Evolutionary conservation across 495 filamentous ascomycete genomes (phyloP).

Genomic region (Cairneyella variabilis): DNA sequence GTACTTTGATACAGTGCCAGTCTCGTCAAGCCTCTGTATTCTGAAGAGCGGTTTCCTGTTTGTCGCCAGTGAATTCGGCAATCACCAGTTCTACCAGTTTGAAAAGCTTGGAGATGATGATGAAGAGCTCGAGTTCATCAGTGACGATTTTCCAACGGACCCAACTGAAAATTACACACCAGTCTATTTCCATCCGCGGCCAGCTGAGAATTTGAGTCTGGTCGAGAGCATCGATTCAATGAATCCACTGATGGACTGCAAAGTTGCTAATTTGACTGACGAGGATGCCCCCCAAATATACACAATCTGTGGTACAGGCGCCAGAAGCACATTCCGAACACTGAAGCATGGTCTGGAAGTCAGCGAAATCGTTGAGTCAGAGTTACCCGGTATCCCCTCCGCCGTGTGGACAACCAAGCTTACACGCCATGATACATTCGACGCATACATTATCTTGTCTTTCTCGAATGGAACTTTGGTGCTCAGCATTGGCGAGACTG

Average conservation of each 20-base stretch:
- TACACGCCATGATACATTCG: slow-evolving; percentile 75
- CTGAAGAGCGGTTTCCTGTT: slow-evolving; percentile 95
- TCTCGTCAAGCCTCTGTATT: slow-evolving; percentile 82
- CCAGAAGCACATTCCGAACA: slow-evolving; percentile 83
- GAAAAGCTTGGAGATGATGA: slow-evolving; percentile 97
- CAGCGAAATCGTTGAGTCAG: slow-evolving; percentile 88
- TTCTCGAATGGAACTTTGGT: slow-evolving; percentile 73
- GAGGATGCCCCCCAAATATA: slow-evolving; percentile 98
- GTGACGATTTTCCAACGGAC: slow-evolving; percentile 77
- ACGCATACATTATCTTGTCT: slow-evolving; percentile 71
- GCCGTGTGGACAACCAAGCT: slow-evolving; percentile 95
- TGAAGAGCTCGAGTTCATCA: slow-evolving; percentile 79
- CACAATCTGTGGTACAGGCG: slow-evolving; percentile 81
- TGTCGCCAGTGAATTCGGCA: slow-evolving; percentile 86
- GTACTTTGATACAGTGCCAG: slow-evolving; percentile 94
- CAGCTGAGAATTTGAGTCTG: slow-evolving; percentile 74
- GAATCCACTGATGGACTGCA: slow-evolving; percentile 87
- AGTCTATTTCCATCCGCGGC: slow-evolving; percentile 78
- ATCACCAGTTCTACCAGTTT: slow-evolving; percentile 95
- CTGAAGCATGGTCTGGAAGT: slow-evolving; percentile 91
- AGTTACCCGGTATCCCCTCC: slow-evolving; percentile 78
- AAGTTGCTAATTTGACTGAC: slow-evolving; percentile 79
- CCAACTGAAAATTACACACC: slow-evolving; percentile 62
- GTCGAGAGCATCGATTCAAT: slow-evolving; percentile 84
- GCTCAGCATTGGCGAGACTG: slow-evolving; percentile 90